phyloP scores from a whole-genome alignment of 306 rosid species.

The Luffa acutangula region DNA sequence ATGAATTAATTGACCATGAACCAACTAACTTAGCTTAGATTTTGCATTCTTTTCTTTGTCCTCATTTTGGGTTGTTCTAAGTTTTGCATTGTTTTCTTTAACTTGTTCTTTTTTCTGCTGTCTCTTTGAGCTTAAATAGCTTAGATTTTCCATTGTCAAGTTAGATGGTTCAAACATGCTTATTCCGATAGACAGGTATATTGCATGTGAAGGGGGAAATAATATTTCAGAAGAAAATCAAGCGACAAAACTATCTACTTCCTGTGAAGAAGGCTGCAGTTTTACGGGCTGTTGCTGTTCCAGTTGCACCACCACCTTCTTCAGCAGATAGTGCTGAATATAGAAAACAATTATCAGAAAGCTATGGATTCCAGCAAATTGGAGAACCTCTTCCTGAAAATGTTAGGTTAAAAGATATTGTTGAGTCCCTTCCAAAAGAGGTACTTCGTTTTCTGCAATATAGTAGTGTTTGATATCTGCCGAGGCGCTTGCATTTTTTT shows the following conservation, averaged over 20 bases:
- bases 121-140: neutral
- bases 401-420: conserved; percentile 59
- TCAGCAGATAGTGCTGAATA: conserved; percentile 42
- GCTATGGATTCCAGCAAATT: conserved; percentile 67
- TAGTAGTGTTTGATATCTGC: neutral
- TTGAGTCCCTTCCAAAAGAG: conserved; percentile 78
- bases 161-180: conserved; percentile 7
- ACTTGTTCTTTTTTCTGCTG: neutral
- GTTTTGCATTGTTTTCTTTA: neutral
- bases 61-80: neutral
- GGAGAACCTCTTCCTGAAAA: conserved; percentile 73
- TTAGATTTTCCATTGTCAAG: neutral
- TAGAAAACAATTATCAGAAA: conserved; percentile 58
- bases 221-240: conserved; percentile 30
- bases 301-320: conserved; percentile 36
- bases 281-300: conserved; percentile 63
- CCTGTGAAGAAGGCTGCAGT: conserved; percentile 28
- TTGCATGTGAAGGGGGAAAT: conserved; percentile 25
- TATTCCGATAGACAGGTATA: conserved; percentile 32
- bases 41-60: neutral
- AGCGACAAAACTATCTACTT: conserved; percentile 14
- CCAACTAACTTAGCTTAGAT: neutral
- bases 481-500: neutral
- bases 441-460: conserved; percentile 23
- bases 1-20: neutral